These are phyloP conservation scores for Salix caprea DNA, from an alignment of 345 rosid genomes.

Conservation along the genomic window DNA sequence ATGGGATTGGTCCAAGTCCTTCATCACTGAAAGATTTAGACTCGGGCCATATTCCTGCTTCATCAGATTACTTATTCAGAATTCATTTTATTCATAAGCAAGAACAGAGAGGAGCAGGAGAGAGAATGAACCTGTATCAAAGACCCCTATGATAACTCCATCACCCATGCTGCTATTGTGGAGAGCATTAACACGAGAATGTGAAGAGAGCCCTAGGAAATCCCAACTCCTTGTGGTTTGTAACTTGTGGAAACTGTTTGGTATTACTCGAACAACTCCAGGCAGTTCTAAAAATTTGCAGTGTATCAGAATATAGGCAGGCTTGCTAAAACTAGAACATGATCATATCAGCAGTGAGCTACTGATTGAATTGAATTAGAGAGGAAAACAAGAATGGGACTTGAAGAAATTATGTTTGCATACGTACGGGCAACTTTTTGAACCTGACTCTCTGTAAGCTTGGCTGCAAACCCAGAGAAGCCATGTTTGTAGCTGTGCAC, in stretches of 20 bases:
- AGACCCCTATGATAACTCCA: constrained; percentile 53
- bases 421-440: constrained; percentile 43
- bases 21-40: constrained; percentile 25
- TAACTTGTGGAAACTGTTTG: constrained; percentile 46
- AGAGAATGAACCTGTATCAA: constrained; percentile 36
- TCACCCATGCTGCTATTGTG: constrained; percentile 52
- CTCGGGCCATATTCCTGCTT: constrained; percentile 35
- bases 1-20: constrained; percentile 41
- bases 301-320: no score
- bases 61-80: no score
- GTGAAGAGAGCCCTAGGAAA: constrained; percentile 47
- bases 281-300: constrained; percentile 36
- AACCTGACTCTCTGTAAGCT: constrained; percentile 56
- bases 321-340: background rate
- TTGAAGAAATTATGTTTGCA: background rate
- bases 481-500: constrained; percentile 69
- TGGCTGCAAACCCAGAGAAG: constrained; percentile 74
- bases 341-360: background rate
- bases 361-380: no score
- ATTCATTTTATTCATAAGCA: no score
- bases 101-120: no score
- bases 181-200: constrained; percentile 33
- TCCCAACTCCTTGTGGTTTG: constrained; percentile 66
- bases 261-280: constrained; percentile 49
- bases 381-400: no score